Evolutionary conservation across 495 filamentous ascomycete species (phyloP), one percentile per base, ranked within the genome.

Genomic region (Astrothelium macrocarpum): DNA sequence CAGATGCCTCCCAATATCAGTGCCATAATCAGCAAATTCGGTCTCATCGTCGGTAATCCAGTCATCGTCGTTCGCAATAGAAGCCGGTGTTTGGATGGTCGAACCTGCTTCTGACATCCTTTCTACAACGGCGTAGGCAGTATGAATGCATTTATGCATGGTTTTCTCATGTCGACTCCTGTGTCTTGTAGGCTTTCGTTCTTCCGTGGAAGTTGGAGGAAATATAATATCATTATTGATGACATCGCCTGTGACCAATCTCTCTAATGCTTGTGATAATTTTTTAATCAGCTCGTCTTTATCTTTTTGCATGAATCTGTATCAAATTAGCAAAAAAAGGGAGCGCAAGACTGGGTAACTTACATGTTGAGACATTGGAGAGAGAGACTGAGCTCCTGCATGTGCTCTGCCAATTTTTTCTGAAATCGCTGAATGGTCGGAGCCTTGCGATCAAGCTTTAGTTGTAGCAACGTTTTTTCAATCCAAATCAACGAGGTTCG

Each of bases 361-460:
- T 9, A 56, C 49, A 56, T 29, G 20, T 56, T 26, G 5, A 56
- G 25, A 29, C 49, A 56, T 20, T 56, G 49, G 26, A 56, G 10
- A n/a, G 49, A 56, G 2, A 56, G 25, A 29, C 23, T 28, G 2
- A 56, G 49, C 2, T 56, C 49, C 16, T 56, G 49, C 25, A 56
- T 25, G 16, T 56, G 49, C 49, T 56, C 49, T 2, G 10, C 5
- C 26, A 56, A 28, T 10, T 56, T 56, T 20, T 25, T 56, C 49
- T 56, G 49, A 20, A 56, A 56, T 7, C 49, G 49, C 49, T 56
- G 23, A n/a, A 56, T 56, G 5, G 20, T 2, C 11, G 49, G 49
- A 56, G 20, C 49, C 49, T 56, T 56, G 49, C 49, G 49, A 29
- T 56, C 49, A 56, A 56, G 49, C 25, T 56, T 56, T 25, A 56